phyloP scores from a whole-genome alignment of 2,329 filamentous ascomycete species.

The Chrysosporium queenslandicum region DNA sequence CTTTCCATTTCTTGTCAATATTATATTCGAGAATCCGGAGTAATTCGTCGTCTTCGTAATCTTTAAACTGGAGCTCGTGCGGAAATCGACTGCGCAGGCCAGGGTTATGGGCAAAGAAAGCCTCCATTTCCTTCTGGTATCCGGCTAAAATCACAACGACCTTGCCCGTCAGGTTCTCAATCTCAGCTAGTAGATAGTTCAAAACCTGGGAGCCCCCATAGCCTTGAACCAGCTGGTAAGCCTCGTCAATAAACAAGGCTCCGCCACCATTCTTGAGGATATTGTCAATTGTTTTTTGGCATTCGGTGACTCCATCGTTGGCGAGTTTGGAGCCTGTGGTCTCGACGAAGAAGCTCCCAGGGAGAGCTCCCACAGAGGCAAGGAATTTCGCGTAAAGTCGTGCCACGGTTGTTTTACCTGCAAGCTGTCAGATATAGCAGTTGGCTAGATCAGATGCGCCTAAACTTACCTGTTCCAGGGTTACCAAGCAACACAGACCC shows the following conservation, averaged over 20 bases:
- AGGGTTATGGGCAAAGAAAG: slow-evolving; percentile 63
- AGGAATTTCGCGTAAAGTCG: slow-evolving; percentile 59
- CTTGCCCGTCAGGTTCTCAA: slow-evolving; percentile 61
- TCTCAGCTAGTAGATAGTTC: slow-evolving; percentile 60
- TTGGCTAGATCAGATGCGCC: not conserved
- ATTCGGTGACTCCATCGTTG: slow-evolving; percentile 49
- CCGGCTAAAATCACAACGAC: slow-evolving; percentile 64
- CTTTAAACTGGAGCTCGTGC: slow-evolving; percentile 53
- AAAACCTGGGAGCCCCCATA: slow-evolving; percentile 52
- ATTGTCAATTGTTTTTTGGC: slow-evolving; percentile 47
- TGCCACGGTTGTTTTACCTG: slow-evolving; percentile 66
- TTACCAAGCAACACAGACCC: slow-evolving; percentile 58
- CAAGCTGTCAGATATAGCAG: slow-evolving; percentile 12
- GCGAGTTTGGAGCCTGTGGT: slow-evolving; percentile 59
- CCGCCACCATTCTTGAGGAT: slow-evolving; percentile 54
- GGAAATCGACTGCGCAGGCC: slow-evolving; percentile 63
- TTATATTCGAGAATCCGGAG: slow-evolving; percentile 49
- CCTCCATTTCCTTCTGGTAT: slow-evolving; percentile 65
- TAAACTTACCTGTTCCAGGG: slow-evolving; percentile 55
- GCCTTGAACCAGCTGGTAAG: slow-evolving; percentile 59
- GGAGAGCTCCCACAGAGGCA: slow-evolving; percentile 50
- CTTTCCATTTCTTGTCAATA: slow-evolving; percentile 46
- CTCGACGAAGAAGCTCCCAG: slow-evolving; percentile 53
- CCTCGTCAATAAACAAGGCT: slow-evolving; percentile 67
- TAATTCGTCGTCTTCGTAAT: slow-evolving; percentile 59